Conservation (phyloP, 148 eudicot genomes). For the Salicornia ramosissima region DNA sequence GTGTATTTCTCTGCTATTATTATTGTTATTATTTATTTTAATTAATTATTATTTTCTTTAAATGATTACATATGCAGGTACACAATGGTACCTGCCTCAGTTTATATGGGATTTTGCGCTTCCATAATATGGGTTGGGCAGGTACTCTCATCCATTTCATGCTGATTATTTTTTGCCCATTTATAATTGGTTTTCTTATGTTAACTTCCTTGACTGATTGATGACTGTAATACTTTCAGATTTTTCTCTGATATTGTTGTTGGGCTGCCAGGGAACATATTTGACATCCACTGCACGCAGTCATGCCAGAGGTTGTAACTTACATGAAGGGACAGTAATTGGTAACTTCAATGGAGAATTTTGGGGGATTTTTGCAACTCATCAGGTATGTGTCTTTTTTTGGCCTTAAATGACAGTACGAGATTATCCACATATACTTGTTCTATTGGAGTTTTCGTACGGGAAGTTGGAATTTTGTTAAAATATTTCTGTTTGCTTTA, state of each 20-base stretch:
- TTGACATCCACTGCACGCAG: conserved; percentile 81
- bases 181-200: background rate
- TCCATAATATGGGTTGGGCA: conserved; percentile 97
- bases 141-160: conserved; percentile 36
- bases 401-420: background rate
- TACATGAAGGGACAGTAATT: conserved; percentile 81
- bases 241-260: conserved; percentile 9
- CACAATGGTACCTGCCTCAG: conserved; percentile 92
- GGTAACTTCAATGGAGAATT: conserved; percentile 94
- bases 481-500: conserved; percentile 10
- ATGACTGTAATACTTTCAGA: conserved; percentile 6
- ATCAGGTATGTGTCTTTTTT: conserved; percentile 50
- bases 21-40: background rate
- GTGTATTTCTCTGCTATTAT: too few relatives aligned
- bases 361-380: conserved; percentile 82
- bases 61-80: conserved; percentile 49
- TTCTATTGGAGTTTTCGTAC: background rate
- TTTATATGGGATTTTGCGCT: conserved; percentile 88
- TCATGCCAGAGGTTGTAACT: conserved; percentile 66
- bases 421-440: background rate
- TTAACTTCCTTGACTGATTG: conserved; percentile 11
- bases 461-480: background rate
- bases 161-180: background rate
- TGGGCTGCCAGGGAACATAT: conserved; percentile 77
- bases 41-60: background rate